Evolutionary conservation across 225 moss, liverwort and hornwort genomes (phyloP), one percentile per base, ranked within the genome.

Genomic region (Bryoerythrophyllum caledonicum): DNA sequence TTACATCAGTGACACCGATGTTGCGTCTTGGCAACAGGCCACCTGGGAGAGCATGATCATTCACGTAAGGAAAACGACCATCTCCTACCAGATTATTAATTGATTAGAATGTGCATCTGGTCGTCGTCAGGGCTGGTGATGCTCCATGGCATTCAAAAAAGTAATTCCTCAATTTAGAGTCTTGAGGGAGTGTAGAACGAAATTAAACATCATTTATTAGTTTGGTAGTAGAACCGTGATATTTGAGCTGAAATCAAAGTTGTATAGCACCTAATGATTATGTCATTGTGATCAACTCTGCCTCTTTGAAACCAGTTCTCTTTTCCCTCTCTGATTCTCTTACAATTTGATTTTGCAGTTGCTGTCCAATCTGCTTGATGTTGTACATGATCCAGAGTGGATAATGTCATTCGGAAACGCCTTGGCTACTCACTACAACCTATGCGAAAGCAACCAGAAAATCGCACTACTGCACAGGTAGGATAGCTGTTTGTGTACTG

Each of bases 21-120:
- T 79, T 82, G 83, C 86, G 30, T 82, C 88, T 58, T 94, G 91
- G 94, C 85, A 94, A 64, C 93, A 97, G 79, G 83, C 81, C 72
- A 86, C 81, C 34, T 94, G 97, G 97, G 97, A 94, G 81, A 83
- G 88, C 73, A 97, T 93, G 97, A 93, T 97, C 78, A 73, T 89
- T 32, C 84, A 91, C 65, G 97, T 97, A 93, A 82, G 84, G 58
- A 52, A 75, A 71, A 49, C 15, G 53, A 40, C 55, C 59, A 15
- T 63, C 40, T 43, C 44, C 60, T 40, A 4, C 21, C 20, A 60
- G 26, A 7, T 43, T 26, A 12, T 7, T 13, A 60, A 40, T 32
- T 44, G 30, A 34, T 16, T 76, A 67, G 23, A 60, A 19, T 23
- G 23, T 63, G 21, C 49, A 37, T 74, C 54, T 60, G 27, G 40